phyloP scores from a whole-genome alignment of 164 flowering plant species.

The Taxillus chinensis region DNA sequence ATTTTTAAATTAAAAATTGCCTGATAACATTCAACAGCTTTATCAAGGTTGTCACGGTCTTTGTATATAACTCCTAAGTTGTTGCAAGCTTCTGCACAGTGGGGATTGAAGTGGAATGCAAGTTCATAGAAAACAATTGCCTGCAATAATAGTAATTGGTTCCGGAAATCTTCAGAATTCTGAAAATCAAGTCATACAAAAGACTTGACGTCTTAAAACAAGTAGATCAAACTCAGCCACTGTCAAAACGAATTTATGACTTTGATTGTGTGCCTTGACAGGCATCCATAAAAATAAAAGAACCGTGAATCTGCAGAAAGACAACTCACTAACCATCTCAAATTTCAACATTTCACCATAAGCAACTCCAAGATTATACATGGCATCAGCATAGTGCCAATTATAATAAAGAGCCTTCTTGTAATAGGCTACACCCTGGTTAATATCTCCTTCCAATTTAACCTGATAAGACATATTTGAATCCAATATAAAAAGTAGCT shows the following conservation, averaged over 20 bases:
- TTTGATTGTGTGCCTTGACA: background rate
- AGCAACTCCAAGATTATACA: slow-evolving; percentile 99
- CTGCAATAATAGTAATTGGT: slow-evolving; percentile 33
- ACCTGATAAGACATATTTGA: slow-evolving; percentile 38
- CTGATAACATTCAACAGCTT: slow-evolving; percentile 99
- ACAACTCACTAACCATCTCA: slow-evolving; percentile 62
- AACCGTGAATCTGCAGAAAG: background rate
- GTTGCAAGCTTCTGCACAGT: slow-evolving; percentile 99
- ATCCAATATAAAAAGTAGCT: background rate
- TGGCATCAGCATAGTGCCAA: slow-evolving; percentile 99
- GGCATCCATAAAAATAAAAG: background rate
- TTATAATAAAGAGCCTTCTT: slow-evolving; percentile 91
- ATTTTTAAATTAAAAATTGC: slow-evolving; percentile 18
- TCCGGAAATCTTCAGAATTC: background rate
- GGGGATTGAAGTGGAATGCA: slow-evolving; percentile 96
- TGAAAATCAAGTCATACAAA: background rate
- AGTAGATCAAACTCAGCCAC: background rate
- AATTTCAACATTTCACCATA: slow-evolving; percentile 98
- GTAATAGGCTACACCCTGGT: slow-evolving; percentile 86
- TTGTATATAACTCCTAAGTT: slow-evolving; percentile 96
- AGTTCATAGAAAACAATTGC: slow-evolving; percentile 96
- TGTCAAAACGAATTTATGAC: background rate
- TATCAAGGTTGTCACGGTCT: slow-evolving; percentile 97
- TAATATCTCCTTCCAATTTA: slow-evolving; percentile 91
- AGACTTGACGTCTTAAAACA: background rate